A percentile compares a stretch with the other conserved stretches of the same genome.
phyloP scores from a whole-genome alignment of 2,329 filamentous ascomycete species.

The Byssoonygena ceratinophila region DNA sequence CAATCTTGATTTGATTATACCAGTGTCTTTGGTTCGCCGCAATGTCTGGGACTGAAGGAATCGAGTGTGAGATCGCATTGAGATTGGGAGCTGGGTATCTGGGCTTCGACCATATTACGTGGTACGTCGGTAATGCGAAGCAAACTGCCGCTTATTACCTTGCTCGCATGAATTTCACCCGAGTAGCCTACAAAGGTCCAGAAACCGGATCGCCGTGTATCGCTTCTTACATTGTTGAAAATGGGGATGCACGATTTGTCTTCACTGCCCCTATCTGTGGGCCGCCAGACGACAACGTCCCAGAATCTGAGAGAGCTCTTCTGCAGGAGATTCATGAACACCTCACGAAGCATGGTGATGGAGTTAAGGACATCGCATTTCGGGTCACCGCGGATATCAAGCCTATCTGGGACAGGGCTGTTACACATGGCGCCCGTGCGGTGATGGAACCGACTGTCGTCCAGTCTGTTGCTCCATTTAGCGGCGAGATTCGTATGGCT shows the following conservation, averaged over 20 bases:
- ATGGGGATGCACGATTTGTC: slow-evolving; percentile 67
- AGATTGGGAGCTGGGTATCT: slow-evolving; percentile 19
- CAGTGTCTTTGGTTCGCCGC: background rate
- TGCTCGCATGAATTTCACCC: slow-evolving; percentile 68
- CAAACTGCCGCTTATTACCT: slow-evolving; percentile 81
- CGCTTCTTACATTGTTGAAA: slow-evolving; percentile 69
- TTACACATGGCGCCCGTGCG: slow-evolving; percentile 54
- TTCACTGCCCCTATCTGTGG: slow-evolving; percentile 70
- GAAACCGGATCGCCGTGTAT: slow-evolving; percentile 73
- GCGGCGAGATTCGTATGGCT: slow-evolving; percentile 57
- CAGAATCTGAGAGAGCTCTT: slow-evolving; percentile 48
- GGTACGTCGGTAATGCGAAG: slow-evolving; percentile 91
- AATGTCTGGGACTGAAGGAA: background rate
- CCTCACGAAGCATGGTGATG: slow-evolving; percentile 73
- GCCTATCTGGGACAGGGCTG: slow-evolving; percentile 60
- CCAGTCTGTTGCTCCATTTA: slow-evolving; percentile 41
- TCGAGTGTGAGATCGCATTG: slow-evolving; percentile 15
- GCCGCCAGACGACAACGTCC: slow-evolving; percentile 13
- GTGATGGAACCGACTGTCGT: slow-evolving; percentile 50
- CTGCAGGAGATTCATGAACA: slow-evolving; percentile 67
- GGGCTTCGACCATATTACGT: slow-evolving; percentile 79
- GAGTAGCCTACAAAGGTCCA: slow-evolving; percentile 69
- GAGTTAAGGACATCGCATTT: slow-evolving; percentile 85
- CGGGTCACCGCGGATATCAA: slow-evolving; percentile 66
- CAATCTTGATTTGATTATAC: background rate